Base-by-base conservation (phyloP, 179 eudicot genomes). In the Nepenthes alata region DNA sequence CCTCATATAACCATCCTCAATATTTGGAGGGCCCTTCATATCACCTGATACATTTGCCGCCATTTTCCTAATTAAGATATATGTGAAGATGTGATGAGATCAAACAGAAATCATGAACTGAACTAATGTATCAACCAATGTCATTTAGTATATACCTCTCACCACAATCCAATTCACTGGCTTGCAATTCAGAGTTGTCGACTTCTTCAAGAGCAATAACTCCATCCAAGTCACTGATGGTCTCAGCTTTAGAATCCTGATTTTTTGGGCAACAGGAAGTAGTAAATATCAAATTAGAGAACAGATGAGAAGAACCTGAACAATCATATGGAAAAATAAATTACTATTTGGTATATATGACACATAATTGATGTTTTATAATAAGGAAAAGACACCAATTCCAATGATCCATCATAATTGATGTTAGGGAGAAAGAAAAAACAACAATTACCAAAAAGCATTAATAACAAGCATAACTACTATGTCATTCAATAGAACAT, bases 161-260 rank as follows among this genome's bases (percentile, higher is more conserved):
- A 53, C 73, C 74, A 56, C 71, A 65, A 62, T 70, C 78, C 47
- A 61, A 54, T 11, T 76, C 88, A 61, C 72, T 75, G 15, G 49
- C 66, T 15, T 67, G 54, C 34, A 59, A 69, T 47, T 64, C 80
- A 58, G 78, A 70, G 73, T 54, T 60, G 58, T 67, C 72, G 63
- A 70, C 67, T 61, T 57, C 72, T 74, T 85, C 95, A 71, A 60
- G 69, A 35, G 59, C 54, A 67, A 62, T 35, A 62, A 64, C 77
- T 58, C 75, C 90, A 70, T 81, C 78, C 65, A 70, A 75, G 66
- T 69, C 81, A 70, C 73, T 74, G 59, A 65, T 66, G 47, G 65
- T 57, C 71, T 79, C 95, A 53, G 78, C 69, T 60, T 73, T 79
- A 55, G 79, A 63, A 69, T 80, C 95, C 96, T 89, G 64, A 51